A percentile compares a stretch with the other conserved stretches of the same genome.
phyloP scores from a whole-genome alignment of 805 yeast genomes.

The Saccharomycopsis javanensis region DNA sequence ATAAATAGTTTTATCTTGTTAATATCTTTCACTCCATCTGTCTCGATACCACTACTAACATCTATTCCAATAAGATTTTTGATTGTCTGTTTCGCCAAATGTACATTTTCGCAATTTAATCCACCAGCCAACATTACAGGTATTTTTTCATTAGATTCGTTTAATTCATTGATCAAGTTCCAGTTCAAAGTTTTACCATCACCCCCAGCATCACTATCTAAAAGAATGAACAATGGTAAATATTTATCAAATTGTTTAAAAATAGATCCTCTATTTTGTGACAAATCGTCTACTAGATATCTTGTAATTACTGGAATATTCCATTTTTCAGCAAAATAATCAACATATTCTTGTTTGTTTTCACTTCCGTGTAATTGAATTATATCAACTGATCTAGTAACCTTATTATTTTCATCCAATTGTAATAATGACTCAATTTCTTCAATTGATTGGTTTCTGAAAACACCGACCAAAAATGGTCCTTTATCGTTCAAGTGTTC shows the following conservation, averaged over 20 bases:
- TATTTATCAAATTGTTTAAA: conserved; percentile 22
- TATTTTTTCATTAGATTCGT: conserved; percentile 23
- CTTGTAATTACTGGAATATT: conserved; percentile 59
- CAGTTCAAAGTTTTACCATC: conserved; percentile 79
- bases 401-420: conserved; percentile 24
- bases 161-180: conserved; percentile 39
- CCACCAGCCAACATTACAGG: conserved; percentile 83
- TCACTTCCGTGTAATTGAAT: conserved; percentile 86
- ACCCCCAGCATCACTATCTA: conserved; percentile 89
- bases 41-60: conserved; percentile 93
- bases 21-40: conserved; percentile 61
- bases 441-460: conserved; percentile 66
- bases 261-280: conserved; percentile 21
- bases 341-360: conserved; percentile 36
- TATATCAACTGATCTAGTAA: conserved; percentile 50
- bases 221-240: conserved; percentile 39
- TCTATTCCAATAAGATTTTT: conserved; percentile 79
- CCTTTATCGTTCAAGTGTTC: conserved; percentile 31
- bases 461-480: conserved; percentile 81
- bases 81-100: conserved; percentile 34
- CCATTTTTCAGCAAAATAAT: conserved; percentile 24
- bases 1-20: conserved; percentile 54
- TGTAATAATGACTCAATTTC: conserved; percentile 33
- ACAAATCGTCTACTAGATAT: conserved; percentile 50
- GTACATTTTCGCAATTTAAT: conserved; percentile 63